Base-by-base conservation (phyloP, 768 basidiomycete genomes). In the Amanita thiersii region DNA sequence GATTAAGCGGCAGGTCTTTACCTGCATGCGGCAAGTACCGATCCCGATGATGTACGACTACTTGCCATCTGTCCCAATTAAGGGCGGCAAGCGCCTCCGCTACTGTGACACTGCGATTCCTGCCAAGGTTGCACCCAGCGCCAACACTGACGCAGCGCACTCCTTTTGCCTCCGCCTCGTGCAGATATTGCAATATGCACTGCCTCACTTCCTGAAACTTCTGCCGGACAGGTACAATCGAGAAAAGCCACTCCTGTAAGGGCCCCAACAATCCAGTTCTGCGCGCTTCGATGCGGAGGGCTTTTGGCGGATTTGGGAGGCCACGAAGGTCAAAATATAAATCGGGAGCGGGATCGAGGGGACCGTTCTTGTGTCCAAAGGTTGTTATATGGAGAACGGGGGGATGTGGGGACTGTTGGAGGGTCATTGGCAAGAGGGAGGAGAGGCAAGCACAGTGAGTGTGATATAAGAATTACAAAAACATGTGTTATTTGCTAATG, bases 241-340 rank as follows among this genome's bases (percentile, higher is more conserved):
- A 25, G 19, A 43, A 37, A 18, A 43, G 34, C 42, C 42, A 43
- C 8, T 43, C 42, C 12, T 43, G 34, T 32, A 43, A 33, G 25
- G 34, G 42, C 25, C 15, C 14, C 5, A 43, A 18, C 11, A 14
- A 19, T 12, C 42, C 42, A 3, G 42, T 43, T 12, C 33, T 33
- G 1, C 34, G 21, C 4, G 42, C 34, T 10, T 34, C 42, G 15
- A 32, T 10, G 14, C 42, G 42, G 9, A 43, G 42, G 4, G 18
- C 34, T 29, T 37, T 43, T 14, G 42, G 42, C 15, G 42, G 42
- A 29, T 43, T 43, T 26, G 42, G 42, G 9, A 43, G 11, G 11
- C 15, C 17, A 11, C 42, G 42, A 12, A 43, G 25, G 20, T 43
- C 42, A 28, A 43, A 43, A 15, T 36, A 20, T 1, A 43, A 20